A percentile compares a stretch with the other conserved stretches of the same genome.
Conservation (phyloP, 2,329 filamentous ascomycete genomes). For the Basipetospora chlamydospora region DNA sequence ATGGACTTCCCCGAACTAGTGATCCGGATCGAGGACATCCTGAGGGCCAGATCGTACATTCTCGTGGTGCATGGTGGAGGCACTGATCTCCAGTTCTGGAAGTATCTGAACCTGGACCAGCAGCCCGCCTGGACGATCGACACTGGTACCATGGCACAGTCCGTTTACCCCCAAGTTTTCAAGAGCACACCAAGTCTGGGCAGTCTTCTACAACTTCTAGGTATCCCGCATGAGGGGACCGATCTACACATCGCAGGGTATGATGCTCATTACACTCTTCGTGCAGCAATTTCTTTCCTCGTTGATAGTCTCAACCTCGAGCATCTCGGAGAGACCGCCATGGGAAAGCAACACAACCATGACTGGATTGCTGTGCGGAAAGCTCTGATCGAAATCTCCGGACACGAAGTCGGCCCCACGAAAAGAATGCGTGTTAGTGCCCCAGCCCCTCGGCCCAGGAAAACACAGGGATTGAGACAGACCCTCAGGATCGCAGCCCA, state of each 20-base stretch:
- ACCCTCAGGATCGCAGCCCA: too few species aligned
- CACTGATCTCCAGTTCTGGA: background rate
- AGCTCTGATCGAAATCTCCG: background rate
- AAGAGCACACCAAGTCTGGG: background rate
- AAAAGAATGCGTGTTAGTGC: too few species aligned
- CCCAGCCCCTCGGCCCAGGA: too few species aligned
- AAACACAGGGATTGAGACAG: too few species aligned
- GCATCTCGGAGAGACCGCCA: too few species aligned
- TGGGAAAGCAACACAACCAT: too few species aligned
- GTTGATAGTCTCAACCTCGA: too few species aligned
- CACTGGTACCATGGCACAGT: background rate
- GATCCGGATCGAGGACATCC: background rate
- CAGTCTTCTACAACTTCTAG: background rate
- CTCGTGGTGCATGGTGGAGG: background rate
- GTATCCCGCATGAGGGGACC: background rate
- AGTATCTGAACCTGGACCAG: background rate
- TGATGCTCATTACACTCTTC: conserved; percentile 1
- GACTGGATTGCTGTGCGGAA: background rate
- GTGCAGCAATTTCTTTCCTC: too few species aligned
- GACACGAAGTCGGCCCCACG: too few species aligned
- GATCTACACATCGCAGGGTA: conserved; percentile 2
- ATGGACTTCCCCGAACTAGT: too few species aligned
- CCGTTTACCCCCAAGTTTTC: background rate
- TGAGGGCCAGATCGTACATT: background rate
- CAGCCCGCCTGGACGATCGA: conserved; percentile 3